A percentile compares a stretch with the other conserved stretches of the same genome.
Conservation (phyloP, 1,284 basidiomycete genomes). For the Cryptococcus hybrid region DNA sequence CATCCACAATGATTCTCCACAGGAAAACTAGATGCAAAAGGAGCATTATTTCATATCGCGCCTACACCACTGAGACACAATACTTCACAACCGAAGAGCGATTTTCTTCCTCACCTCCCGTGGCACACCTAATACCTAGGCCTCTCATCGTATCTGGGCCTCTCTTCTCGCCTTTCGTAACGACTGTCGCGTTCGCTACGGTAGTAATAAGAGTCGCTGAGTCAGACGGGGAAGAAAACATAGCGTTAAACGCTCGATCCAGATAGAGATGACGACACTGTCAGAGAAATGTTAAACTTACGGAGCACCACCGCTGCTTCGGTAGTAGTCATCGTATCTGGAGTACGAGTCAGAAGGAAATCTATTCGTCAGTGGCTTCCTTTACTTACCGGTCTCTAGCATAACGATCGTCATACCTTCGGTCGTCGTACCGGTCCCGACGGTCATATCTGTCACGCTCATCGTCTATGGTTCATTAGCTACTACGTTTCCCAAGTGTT, state of each 20-base stretch:
- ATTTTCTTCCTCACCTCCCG: not conserved
- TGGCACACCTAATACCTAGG: constrained; percentile 23
- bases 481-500: not conserved
- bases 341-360: constrained; percentile 1
- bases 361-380: no score
- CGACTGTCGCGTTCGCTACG: constrained; percentile 25
- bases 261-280: constrained; percentile 11
- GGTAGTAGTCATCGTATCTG: constrained; percentile 26
- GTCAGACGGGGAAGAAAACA: constrained; percentile 1
- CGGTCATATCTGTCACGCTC: constrained; percentile 55
- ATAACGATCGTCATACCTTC: constrained; percentile 46
- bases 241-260: constrained; percentile 12
- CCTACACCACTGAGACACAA: no score
- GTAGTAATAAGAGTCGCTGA: constrained; percentile 51
- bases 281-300: constrained; percentile 19
- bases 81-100: no score
- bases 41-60: no score
- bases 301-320: constrained; percentile 23
- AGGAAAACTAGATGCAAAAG: no score
- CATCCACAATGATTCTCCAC: no score
- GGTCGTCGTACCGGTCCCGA: constrained; percentile 50
- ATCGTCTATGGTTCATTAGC: constrained; percentile 28
- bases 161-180: constrained; percentile 20
- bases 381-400: constrained; percentile 12
- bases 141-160: constrained; percentile 31